A percentile compares a stretch with the other conserved stretches of the same genome.
Evolutionary conservation across 371 early-diverging fungal species (phyloP).

Genomic region (Actinomortierella ambigua): DNA sequence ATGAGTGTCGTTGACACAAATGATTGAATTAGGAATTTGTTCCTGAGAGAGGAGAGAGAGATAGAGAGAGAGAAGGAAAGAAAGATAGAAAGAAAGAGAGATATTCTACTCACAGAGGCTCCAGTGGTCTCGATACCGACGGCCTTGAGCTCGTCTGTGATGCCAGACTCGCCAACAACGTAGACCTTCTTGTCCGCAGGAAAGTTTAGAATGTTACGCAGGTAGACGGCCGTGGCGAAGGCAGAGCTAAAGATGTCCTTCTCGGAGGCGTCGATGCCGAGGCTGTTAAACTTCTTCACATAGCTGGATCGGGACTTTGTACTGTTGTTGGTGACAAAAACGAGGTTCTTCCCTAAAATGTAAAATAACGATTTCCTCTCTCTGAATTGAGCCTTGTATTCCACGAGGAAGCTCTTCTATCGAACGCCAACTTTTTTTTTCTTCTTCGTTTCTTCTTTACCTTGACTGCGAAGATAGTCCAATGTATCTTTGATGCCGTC

Average conservation of each 20-base stretch:
- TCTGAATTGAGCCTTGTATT: neutral
- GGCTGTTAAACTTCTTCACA: conserved; percentile 76
- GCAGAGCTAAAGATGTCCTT: conserved; percentile 95
- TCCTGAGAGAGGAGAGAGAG: neutral
- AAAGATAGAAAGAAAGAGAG: conserved; percentile 2
- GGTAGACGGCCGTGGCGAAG: conserved; percentile 92
- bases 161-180: conserved; percentile 90
- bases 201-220: conserved; percentile 79
- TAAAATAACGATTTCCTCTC: neutral
- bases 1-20: no score
- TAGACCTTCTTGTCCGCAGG: conserved; percentile 88
- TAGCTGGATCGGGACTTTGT: conserved; percentile 85
- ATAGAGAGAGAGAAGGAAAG: neutral
- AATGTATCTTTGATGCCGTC: conserved; percentile 75
- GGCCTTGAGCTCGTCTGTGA: conserved; percentile 81
- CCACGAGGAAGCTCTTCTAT: conserved; percentile 16
- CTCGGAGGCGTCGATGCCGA: conserved; percentile 80
- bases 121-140: conserved; percentile 73
- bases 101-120: conserved; percentile 52
- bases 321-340: conserved; percentile 97
- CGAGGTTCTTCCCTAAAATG: conserved; percentile 74
- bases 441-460: conserved; percentile 46
- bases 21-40: no score
- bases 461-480: conserved; percentile 66
- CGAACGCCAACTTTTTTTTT: conserved; percentile 12